phyloP scores from a whole-genome alignment of 148 eudicot genomes.

The Rhododendron griersonianum region DNA sequence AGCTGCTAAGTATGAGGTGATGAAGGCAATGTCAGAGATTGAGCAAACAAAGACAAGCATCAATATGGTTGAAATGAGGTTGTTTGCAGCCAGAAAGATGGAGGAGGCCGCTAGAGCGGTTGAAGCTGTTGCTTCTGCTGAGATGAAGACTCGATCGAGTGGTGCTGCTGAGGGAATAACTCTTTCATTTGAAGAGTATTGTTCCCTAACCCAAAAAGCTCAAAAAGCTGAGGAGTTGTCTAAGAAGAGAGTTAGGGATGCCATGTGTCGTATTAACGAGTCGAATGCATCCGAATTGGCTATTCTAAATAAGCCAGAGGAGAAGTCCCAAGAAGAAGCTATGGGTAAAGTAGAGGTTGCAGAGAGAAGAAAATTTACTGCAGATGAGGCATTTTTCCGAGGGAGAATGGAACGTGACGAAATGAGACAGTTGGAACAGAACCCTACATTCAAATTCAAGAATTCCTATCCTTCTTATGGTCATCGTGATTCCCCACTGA shows the following conservation, averaged over 20 bases:
- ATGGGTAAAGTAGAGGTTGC: conserved; percentile 24
- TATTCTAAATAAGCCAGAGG: conserved; percentile 23
- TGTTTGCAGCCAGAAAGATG: conserved; percentile 78
- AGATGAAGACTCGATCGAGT: conserved; percentile 36
- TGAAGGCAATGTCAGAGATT: conserved; percentile 79
- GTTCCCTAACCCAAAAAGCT: conserved; percentile 46
- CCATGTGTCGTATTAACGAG: background rate
- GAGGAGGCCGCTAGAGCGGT: conserved; percentile 91
- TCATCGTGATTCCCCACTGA: conserved; percentile 26
- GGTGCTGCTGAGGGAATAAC: conserved; percentile 42
- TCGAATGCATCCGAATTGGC: conserved; percentile 11
- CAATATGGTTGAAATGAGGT: conserved; percentile 82
- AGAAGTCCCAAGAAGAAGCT: conserved; percentile 26
- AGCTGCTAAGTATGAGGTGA: conserved; percentile 71
- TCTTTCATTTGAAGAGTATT: conserved; percentile 68
- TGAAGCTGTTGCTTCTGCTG: conserved; percentile 77
- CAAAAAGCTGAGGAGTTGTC: conserved; percentile 43
- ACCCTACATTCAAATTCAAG: conserved; percentile 23
- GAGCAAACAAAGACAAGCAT: conserved; percentile 69
- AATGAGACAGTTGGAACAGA: conserved; percentile 10
- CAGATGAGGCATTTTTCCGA: conserved; percentile 19
- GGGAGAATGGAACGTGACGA: conserved; percentile 15
- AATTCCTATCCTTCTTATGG: conserved; percentile 31
- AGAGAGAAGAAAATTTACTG: conserved; percentile 15
- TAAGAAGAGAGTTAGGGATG: conserved; percentile 28